A percentile compares a stretch with the other conserved stretches of the same genome.
Conservation (phyloP, 83 land plant genomes). For the Larix sibirica region DNA sequence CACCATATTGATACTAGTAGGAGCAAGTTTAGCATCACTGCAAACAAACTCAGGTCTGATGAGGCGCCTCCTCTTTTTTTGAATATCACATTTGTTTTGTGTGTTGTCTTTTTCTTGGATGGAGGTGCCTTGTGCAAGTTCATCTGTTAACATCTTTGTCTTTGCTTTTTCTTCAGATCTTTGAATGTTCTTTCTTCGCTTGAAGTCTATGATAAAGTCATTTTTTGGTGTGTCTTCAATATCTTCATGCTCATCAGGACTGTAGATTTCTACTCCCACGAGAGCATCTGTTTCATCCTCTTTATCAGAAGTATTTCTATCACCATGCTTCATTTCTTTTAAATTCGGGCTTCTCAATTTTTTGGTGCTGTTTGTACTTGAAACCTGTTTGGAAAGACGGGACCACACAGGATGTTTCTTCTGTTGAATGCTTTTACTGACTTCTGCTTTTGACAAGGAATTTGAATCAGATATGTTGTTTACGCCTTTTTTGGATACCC, state of each 20-base stretch:
- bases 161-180: neutral
- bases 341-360: neutral
- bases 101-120: conserved; percentile 1
- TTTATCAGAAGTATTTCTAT: conserved; percentile 6
- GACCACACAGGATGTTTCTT: conserved; percentile 8
- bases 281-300: neutral
- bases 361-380: neutral
- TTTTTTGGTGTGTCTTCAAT: neutral
- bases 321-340: conserved; percentile 6
- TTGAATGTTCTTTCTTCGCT: conserved; percentile 13
- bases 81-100: conserved; percentile 8
- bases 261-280: neutral
- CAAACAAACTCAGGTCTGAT: neutral
- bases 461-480: neutral
- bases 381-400: neutral
- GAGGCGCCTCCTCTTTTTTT: conserved; percentile 9
- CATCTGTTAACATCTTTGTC: neutral
- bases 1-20: neutral
- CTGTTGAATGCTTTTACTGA: neutral
- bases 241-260: neutral
- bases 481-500: neutral
- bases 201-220: conserved; percentile 8
- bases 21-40: neutral
- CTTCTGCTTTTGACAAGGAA: neutral
- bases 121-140: neutral